A percentile compares a stretch with the other conserved stretches of the same genome.
Evolutionary conservation across 768 basidiomycete species (phyloP).

Genomic region (Rhizopogon sp.): DNA sequence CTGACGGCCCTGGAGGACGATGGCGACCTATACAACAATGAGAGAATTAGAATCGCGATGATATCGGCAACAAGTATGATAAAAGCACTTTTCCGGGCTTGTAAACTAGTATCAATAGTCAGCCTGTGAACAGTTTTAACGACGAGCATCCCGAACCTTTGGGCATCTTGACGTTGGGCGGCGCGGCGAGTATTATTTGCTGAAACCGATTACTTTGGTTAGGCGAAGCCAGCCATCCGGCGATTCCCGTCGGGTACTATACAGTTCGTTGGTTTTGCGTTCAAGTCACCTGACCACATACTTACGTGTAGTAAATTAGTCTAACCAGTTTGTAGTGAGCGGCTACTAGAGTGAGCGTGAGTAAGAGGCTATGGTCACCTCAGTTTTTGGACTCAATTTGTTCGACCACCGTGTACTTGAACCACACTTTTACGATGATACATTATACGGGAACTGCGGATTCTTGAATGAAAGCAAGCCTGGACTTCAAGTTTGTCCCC

Average conservation of each 20-base stretch:
- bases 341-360: no score
- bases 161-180: constrained; percentile 37
- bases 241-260: constrained; percentile 21
- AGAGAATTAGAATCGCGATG: background rate
- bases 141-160: constrained; percentile 25
- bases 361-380: no score
- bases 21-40: constrained; percentile 61
- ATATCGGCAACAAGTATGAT: background rate
- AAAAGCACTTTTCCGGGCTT: constrained; percentile 85
- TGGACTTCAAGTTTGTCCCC: no score
- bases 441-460: no score
- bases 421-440: no score
- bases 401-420: no score
- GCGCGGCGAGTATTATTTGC: constrained; percentile 22
- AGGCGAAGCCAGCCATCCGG: constrained; percentile 31
- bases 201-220: constrained; percentile 5
- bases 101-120: constrained; percentile 55
- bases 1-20: constrained; percentile 98
- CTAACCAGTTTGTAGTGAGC: no score
- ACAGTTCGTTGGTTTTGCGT: constrained; percentile 12
- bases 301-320: no score
- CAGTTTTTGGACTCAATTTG: no score
- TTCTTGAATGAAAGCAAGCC: no score
- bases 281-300: no score
- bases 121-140: constrained; percentile 5